Percentiles rank a stretch among this genome's conserved stretches.
Conservation (phyloP, 1,139 yeast species). For the Diutina ranongensis region DNA sequence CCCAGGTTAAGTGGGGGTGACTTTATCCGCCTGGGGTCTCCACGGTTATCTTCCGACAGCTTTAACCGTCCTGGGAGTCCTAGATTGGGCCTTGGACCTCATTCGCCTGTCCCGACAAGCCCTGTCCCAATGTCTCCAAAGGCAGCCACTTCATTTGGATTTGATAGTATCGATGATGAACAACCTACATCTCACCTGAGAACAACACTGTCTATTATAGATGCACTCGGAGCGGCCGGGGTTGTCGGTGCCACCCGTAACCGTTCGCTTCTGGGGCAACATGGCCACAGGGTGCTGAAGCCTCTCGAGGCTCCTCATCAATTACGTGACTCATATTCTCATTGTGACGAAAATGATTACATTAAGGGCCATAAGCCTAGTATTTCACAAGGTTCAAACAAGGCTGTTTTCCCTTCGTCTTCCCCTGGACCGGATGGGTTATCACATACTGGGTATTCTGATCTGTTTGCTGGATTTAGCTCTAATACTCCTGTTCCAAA, state of each 20-base stretch:
- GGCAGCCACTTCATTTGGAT: neutral
- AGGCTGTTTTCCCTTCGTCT: neutral
- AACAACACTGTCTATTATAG: neutral
- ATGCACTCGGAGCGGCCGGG: conserved; percentile 1
- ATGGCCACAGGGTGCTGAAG: neutral
- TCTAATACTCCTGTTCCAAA: neutral
- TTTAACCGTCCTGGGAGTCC: neutral
- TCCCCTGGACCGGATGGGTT: neutral
- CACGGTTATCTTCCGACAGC: neutral
- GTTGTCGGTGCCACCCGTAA: conserved; percentile 1
- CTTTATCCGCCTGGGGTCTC: neutral
- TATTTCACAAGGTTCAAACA: neutral
- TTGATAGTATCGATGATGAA: neutral
- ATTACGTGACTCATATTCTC: neutral
- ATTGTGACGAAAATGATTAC: neutral
- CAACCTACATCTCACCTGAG: neutral
- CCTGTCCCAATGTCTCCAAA: conserved; percentile 4
- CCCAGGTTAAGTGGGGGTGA: neutral
- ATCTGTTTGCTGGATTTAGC: neutral
- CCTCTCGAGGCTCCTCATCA: neutral
- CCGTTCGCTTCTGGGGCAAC: neutral
- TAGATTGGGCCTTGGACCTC: conserved; percentile 1
- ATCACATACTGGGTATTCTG: neutral
- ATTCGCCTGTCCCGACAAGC: neutral
- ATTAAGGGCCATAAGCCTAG: neutral